These are phyloP conservation scores for Termitomyces bulborhizus DNA, from an alignment of 768 basidiomycete species.

Conservation along the genomic window DNA sequence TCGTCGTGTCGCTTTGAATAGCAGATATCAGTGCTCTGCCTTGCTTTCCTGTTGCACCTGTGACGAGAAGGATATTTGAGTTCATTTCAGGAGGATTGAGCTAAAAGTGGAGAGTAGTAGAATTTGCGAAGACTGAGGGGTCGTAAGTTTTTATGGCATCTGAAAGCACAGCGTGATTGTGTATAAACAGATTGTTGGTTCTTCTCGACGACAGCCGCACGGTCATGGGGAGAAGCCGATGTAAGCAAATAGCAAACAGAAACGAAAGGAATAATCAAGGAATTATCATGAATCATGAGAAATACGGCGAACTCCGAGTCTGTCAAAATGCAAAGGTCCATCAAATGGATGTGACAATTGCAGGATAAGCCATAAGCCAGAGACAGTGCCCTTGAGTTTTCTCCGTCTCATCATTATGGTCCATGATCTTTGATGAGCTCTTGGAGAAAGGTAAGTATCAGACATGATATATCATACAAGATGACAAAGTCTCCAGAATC, in stretches of 20 bases:
- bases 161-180: not conserved
- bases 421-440: not conserved
- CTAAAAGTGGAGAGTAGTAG: not conserved
- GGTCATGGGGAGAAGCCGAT: not conserved
- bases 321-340: too few relatives aligned
- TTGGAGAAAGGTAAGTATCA: too few relatives aligned
- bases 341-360: too few relatives aligned
- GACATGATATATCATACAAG: not conserved
- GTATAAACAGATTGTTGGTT: not conserved
- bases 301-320: not conserved
- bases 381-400: not conserved
- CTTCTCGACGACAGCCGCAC: not conserved
- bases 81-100: not conserved
- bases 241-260: too few relatives aligned
- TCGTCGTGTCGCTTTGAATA: constrained; percentile 1
- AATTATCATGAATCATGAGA: not conserved
- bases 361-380: too few relatives aligned
- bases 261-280: not conserved
- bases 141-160: not conserved
- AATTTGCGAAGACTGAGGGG: not conserved
- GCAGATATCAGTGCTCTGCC: constrained; percentile 26
- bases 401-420: too few relatives aligned
- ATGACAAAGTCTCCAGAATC: too few relatives aligned
- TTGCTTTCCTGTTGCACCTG: constrained; percentile 33
- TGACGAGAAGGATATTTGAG: constrained; percentile 23